Evolutionary conservation across 75 land plant genomes (phyloP).

Genomic region (Picea glauca): DNA sequence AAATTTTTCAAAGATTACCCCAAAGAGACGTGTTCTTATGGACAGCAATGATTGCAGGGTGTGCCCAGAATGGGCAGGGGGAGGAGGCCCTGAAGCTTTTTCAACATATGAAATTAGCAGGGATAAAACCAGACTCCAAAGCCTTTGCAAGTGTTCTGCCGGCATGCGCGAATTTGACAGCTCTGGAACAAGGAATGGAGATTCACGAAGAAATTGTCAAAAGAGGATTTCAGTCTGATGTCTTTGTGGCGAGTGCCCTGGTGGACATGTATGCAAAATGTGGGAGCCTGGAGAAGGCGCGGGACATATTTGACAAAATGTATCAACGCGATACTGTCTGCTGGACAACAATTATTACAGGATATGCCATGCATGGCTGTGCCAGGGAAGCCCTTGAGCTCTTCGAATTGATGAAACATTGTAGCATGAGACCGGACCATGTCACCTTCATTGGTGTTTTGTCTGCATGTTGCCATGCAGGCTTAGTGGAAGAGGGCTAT

Average conservation of each 20-base stretch:
- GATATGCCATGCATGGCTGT: no score
- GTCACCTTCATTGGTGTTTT: conserved; percentile 14
- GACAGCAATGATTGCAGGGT: conserved; percentile 62
- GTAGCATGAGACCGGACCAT: conserved; percentile 2
- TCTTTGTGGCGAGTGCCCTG: conserved; percentile 29
- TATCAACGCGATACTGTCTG: no score
- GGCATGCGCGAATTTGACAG: conserved; percentile 32
- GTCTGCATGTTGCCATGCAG: conserved; percentile 9
- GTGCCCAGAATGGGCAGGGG: conserved; percentile 40
- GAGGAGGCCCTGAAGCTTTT: conserved; percentile 31
- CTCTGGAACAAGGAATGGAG: conserved; percentile 13
- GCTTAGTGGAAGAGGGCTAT: not conserved
- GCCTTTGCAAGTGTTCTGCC: conserved; percentile 46
- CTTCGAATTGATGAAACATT: no score
- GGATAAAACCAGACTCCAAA: conserved; percentile 32
- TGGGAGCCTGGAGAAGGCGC: conserved; percentile 11
- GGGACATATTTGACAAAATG: no score
- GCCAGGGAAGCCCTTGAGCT: no score
- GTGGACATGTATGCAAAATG: conserved; percentile 66
- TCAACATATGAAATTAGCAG: conserved; percentile 19
- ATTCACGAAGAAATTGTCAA: conserved; percentile 31
- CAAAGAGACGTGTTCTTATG: conserved; percentile 46
- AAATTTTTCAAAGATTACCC: conserved; percentile 21
- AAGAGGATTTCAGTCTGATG: conserved; percentile 31
- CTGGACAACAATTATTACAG: no score